These are phyloP conservation scores for Themeda triandra DNA, from an alignment of 176 grass and related monocot species.

Conservation along the genomic window DNA sequence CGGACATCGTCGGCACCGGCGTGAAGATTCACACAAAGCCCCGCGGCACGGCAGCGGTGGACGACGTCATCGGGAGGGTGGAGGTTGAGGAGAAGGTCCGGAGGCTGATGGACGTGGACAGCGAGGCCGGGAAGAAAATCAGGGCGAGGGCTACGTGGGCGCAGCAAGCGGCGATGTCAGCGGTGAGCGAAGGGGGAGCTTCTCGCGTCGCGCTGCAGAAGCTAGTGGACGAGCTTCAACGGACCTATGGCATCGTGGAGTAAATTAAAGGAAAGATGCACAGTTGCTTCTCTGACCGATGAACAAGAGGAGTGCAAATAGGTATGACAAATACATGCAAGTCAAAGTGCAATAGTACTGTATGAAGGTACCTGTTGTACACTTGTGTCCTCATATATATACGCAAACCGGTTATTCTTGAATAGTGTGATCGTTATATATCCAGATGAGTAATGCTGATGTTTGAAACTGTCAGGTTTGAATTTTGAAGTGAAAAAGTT, in stretches of 20 bases:
- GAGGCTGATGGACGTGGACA: conserved; percentile 24
- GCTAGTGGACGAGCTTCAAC: conserved; percentile 43
- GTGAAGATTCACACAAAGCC: conserved; percentile 15
- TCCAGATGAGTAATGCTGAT: too few relatives aligned
- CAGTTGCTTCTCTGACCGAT: not conserved
- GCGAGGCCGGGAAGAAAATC: conserved; percentile 8
- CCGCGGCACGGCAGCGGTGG: not conserved
- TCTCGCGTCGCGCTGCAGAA: conserved; percentile 16
- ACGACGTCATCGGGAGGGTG: not conserved
- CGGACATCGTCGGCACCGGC: conserved; percentile 44
- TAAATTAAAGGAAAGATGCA: not conserved
- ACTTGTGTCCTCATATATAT: too few relatives aligned
- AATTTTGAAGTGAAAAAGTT: too few relatives aligned
- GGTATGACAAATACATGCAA: not conserved
- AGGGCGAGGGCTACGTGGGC: conserved; percentile 5
- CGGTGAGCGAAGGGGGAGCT: conserved; percentile 39
- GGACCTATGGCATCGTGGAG: not conserved
- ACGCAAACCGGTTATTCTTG: too few relatives aligned
- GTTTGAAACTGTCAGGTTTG: too few relatives aligned
- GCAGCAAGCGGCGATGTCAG: conserved; percentile 14
- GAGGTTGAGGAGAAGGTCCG: conserved; percentile 47
- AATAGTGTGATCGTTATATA: too few relatives aligned
- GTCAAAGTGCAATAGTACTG: not conserved
- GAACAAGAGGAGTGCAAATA: not conserved
- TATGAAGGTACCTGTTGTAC: too few relatives aligned